Base-by-base conservation (phyloP, 306 rosid species). In the Prunus campanulata region DNA sequence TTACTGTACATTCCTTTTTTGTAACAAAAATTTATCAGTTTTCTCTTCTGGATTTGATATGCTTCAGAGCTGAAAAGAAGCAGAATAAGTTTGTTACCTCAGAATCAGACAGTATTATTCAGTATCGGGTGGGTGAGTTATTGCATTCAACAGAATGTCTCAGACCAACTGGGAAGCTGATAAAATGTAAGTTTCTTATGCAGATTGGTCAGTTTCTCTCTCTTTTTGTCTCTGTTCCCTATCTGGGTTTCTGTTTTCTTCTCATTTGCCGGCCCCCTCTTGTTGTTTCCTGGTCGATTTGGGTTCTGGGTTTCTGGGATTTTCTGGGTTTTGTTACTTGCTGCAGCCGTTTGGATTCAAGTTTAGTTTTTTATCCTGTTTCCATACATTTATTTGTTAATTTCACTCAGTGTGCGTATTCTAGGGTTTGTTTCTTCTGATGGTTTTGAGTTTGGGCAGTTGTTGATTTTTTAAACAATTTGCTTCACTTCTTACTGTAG, bases 161-260 rank as follows among this genome's bases (percentile, higher is more conserved):
- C 99, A 96, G 71, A 96, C 99, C 70, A 92, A 92, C 91, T 96
- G 99, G 99, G 99, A 96, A 89, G 99, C 99, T 79, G 99, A 96
- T 86, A 96, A 96, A 88, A 96, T 96, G 99, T 89, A 86, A 88
- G 91, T 78, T 71, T 74, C 19, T 65, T 13, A n/a, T 68, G 20
- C 81, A 51, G 48, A 16, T 44, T 71, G 55, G 47, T 27, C n/a
- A 14, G 20, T 56, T 76, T 55, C 10, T 14, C 39, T 14, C 18
- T 63, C 12, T 62, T 29, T 27, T 25, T 51, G 62, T 19, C 30
- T 39, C 66, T 56, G 29, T 69, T 79, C 19, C 49, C 50, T 14
- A 25, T 75, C 59, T 85, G 83, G 83, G 77, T 78, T 78, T 83
- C 77, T 73, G 11, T 57, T 71, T 80, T 77, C 19, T 77, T 70